Base-by-base conservation (phyloP, 1,284 basidiomycete species). In the Naganishia liquefaciens region DNA sequence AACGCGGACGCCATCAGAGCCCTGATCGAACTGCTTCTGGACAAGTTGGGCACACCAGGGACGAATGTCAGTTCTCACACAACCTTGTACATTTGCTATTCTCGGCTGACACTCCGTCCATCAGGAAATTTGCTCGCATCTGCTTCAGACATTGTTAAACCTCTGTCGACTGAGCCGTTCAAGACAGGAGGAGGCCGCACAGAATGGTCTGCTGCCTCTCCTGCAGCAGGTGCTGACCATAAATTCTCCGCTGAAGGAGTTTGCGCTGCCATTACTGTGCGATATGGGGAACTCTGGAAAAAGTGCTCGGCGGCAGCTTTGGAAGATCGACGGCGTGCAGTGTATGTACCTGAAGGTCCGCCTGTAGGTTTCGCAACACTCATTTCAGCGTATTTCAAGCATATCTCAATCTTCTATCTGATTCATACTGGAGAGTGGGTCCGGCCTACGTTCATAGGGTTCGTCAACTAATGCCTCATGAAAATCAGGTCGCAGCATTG, bases 1-100 rank as follows among this genome's bases (percentile, higher is more conserved):
- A 97, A 97, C 70, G 92, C 93, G 39, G 96, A 97, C 73, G 89
- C 91, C 1, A 90, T 98, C 68, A 93, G 97, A 75, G 88, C 92
- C 57, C 82, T 99, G 11, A 87, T 93, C 49, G 85, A 84, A 44
- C 86, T 96, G 13, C 81, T 98, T 30, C 89, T 90, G 33, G 87
- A 91, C 73, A 88, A 91, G 72, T 86, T 87, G 64, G 83, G 86
- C 19, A 88, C 91, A 3, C 84, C 86, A 1, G 87, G 93, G 71
- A 88, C 86, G 72, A 89, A 92, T 44, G 93, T 92, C 73, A 66
- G 88, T 81, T 44, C 5, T 40, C 28, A 54, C 33, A 63, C 42
- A n/a, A 5, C 11, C 37, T 52, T 51, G 37, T 40, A 39, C 25
- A 19, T 33, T n/a, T 11, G 21, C 43, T 4, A 23, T 10, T 2